Conservation (phyloP, 2,329 filamentous ascomycete genomes). For the Pezicula radicicola region DNA sequence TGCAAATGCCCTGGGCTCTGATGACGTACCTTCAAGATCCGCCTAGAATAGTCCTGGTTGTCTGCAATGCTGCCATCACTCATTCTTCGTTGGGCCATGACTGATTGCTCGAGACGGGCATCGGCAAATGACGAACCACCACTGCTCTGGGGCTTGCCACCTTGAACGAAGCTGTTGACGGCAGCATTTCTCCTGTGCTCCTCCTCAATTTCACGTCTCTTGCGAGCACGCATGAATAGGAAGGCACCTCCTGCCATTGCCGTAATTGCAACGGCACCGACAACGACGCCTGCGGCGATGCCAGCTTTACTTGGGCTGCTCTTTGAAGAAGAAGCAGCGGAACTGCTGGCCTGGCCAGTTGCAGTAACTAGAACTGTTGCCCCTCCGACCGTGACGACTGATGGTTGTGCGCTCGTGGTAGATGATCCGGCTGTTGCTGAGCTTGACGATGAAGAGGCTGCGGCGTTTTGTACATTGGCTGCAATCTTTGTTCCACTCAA, state of each 20-base stretch:
- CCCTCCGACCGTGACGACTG: conserved; percentile 25
- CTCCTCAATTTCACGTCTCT: conserved; percentile 75
- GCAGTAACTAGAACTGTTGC: conserved; percentile 25
- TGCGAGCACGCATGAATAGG: conserved; percentile 72
- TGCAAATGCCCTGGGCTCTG: conserved; percentile 10
- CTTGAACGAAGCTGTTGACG: conserved; percentile 71
- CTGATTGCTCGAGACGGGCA: conserved; percentile 77
- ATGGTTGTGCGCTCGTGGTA: conserved; percentile 16
- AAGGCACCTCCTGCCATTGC: conserved; percentile 66
- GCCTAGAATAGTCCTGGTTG: conserved; percentile 93
- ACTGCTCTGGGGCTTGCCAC: conserved; percentile 58
- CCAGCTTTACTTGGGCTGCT: conserved; percentile 54
- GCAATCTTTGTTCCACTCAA: conserved; percentile 15
- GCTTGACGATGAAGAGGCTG: conserved; percentile 8
- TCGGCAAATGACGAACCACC: conserved; percentile 72
- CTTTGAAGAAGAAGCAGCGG: conserved; percentile 4
- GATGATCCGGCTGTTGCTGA: conserved; percentile 7
- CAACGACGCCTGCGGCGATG: conserved; percentile 84
- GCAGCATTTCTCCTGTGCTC: conserved; percentile 80
- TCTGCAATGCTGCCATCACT: conserved; percentile 97
- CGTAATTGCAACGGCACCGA: conserved; percentile 70
- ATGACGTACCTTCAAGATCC: conserved; percentile 81
- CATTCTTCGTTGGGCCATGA: conserved; percentile 78
- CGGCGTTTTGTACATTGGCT: conserved; percentile 11
- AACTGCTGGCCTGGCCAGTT: conserved; percentile 8